Conservation (phyloP, 805 yeast species). For the Kodamaea sagamina region DNA sequence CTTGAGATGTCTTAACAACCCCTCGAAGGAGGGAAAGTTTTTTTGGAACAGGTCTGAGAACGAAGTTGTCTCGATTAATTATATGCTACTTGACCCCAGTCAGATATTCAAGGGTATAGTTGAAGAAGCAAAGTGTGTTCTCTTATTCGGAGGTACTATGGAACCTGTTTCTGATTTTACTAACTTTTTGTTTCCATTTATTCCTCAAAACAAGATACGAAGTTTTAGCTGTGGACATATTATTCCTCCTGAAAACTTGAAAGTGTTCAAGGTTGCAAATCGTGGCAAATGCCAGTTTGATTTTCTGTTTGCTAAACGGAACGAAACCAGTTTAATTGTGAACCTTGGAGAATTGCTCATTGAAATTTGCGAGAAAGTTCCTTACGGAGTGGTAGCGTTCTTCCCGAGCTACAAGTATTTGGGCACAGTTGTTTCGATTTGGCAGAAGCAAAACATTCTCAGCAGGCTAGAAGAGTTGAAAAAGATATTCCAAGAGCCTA, state of each 20-base stretch:
- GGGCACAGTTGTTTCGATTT: constrained; percentile 46
- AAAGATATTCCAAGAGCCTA: constrained; percentile 58
- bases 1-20: constrained; percentile 64
- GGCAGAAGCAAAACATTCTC: constrained; percentile 47
- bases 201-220: constrained; percentile 39
- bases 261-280: constrained; percentile 54
- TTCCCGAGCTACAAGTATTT: constrained; percentile 84
- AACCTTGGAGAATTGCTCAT: constrained; percentile 53
- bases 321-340: constrained; percentile 44
- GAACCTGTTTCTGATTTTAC: constrained; percentile 78
- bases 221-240: constrained; percentile 81
- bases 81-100: constrained; percentile 79
- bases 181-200: constrained; percentile 63
- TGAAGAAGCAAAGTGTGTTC: constrained; percentile 63
- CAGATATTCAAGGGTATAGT: constrained; percentile 66
- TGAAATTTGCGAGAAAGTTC: constrained; percentile 48
- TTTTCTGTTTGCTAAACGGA: constrained; percentile 70
- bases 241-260: constrained; percentile 68
- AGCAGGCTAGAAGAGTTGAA: constrained; percentile 42
- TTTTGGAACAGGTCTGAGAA: constrained; percentile 53
- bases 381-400: constrained; percentile 77
- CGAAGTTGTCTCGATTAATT: constrained; percentile 48
- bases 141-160: constrained; percentile 95
- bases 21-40: constrained; percentile 76
- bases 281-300: constrained; percentile 41